Evolutionary conservation across 495 filamentous ascomycete species (phyloP).

Genomic region (Talaromyces borbonicus): DNA sequence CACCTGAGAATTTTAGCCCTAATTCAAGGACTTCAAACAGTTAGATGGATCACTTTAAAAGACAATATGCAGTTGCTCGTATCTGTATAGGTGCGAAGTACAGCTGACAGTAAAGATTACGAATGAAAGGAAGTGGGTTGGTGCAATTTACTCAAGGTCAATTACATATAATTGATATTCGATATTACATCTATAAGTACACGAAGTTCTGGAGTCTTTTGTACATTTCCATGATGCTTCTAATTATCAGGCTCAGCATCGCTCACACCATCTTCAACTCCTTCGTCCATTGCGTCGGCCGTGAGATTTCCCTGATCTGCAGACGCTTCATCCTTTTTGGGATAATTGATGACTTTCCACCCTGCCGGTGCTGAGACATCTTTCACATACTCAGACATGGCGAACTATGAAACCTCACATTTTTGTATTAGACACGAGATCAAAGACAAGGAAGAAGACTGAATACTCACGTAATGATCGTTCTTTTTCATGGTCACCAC

Average conservation of each 20-base stretch:
- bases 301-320: slow-evolving; percentile 34
- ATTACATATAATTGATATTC: not conserved
- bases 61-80: no score
- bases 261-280: slow-evolving; percentile 21
- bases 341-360: slow-evolving; percentile 65
- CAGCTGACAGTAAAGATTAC: no score
- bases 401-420: no score
- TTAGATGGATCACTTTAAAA: no score
- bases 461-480: slow-evolving; percentile 72
- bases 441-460: not conserved
- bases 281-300: slow-evolving; percentile 38
- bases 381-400: slow-evolving; percentile 79
- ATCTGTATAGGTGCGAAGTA: no score
- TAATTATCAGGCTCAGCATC: slow-evolving; percentile 13
- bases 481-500: slow-evolving; percentile 99
- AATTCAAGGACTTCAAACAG: no score
- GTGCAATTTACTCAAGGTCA: no score
- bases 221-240: not conserved
- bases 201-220: no score
- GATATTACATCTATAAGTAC: no score
- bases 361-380: slow-evolving; percentile 51
- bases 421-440: slow-evolving; percentile 1
- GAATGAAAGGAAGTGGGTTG: no score
- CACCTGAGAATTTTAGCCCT: not conserved
- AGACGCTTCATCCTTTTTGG: slow-evolving; percentile 34